Base-by-base conservation (phyloP, 805 yeast species). In the Metschnikowia henanensis region DNA sequence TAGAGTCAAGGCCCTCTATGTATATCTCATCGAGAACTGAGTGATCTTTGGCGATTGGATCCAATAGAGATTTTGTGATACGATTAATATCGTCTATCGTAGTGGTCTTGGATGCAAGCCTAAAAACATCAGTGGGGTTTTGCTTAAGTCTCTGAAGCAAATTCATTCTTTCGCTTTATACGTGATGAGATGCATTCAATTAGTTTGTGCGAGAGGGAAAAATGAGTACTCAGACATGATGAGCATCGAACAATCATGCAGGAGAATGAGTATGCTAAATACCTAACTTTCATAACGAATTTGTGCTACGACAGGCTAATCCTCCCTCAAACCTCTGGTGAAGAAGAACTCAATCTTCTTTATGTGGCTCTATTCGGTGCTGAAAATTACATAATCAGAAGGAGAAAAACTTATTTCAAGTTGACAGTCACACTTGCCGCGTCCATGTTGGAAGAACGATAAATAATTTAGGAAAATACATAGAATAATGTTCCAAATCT, bases 1-100 rank as follows among this genome's bases (percentile, higher is more conserved):
- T 77, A 19, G 96, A 83, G 61, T 87, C 96, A 42, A 92, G 70
- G 0, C 97, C 98, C 37, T 90, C 95, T 12, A 85, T 75, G 53
- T 84, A 80, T 17, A 92, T 75, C 59, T 87, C 90, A 62, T 90
- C 96, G 17, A 92, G 70, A 5, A 86, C 84, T 1, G 94, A 78
- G 49, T 65, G 64, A 43, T 68, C 66, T 35, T 64, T 61, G 19
- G 81, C 73, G 26, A 84, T 68, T 4, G 86, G 84, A 57, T 84
- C 89, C 42, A 84, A 66, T 6, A 77, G 68, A 32, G 53, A 43
- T 58, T 82, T 84, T 20, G 76, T 70, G 45, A 69, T 47, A 36
- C 44, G 30, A 46, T 66, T 66, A 41, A 71, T 65, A 32, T 47
- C 41, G 10, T 44, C 48, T 22, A 41, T 45, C 8, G 46, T 35